Conservation (phyloP, 306 rosid genomes). For the Rosa persica region DNA sequence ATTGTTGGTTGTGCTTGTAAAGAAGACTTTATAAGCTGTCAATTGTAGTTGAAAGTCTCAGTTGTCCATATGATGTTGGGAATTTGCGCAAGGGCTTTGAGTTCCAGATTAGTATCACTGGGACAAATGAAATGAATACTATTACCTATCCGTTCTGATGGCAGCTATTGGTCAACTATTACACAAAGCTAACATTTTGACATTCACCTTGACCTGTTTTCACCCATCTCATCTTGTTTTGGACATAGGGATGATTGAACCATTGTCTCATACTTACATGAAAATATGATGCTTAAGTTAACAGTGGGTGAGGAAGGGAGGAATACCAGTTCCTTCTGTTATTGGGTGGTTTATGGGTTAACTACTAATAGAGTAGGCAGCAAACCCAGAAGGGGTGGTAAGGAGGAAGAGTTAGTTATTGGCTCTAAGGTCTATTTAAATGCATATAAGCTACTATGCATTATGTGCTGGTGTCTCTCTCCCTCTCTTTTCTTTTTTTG, state of each 20-base stretch:
- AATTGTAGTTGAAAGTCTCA: not conserved
- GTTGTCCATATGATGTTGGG: constrained; percentile 47
- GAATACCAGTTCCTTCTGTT: not conserved
- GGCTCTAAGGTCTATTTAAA: not conserved
- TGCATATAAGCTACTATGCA: not conserved
- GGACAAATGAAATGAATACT: constrained; percentile 38
- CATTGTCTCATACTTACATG: not conserved
- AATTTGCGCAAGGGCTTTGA: constrained; percentile 60
- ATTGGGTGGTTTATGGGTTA: not conserved
- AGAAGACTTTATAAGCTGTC: not conserved
- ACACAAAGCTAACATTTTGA: not conserved
- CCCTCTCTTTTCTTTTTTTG: not conserved
- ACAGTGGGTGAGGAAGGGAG: not conserved
- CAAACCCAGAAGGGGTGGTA: not conserved
- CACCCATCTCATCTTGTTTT: not conserved
- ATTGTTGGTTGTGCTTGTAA: not conserved
- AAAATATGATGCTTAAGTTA: not conserved
- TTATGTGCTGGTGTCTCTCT: not conserved
- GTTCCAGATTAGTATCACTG: constrained; percentile 27
- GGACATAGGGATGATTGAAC: not conserved
- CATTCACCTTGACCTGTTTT: not conserved
- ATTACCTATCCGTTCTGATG: constrained; percentile 54
- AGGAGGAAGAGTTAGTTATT: not conserved
- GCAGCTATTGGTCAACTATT: constrained; percentile 15
- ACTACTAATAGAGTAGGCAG: not conserved